These are phyloP conservation scores for Boletus vinaceobasis DNA, from an alignment of 768 basidiomycete genomes.

Conservation along the genomic window DNA sequence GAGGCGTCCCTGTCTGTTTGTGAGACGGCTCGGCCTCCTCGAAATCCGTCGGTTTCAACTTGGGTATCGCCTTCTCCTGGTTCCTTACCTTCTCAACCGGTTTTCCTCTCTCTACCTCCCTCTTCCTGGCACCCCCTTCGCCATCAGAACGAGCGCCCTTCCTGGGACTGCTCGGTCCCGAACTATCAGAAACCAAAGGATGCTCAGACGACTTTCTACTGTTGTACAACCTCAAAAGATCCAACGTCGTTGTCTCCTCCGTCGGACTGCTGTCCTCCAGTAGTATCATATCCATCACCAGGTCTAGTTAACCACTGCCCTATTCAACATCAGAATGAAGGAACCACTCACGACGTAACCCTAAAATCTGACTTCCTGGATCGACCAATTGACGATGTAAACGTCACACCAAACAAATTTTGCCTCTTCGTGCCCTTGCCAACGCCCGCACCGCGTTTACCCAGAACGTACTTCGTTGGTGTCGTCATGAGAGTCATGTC, in stretches of 20 bases:
- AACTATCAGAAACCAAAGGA: slow-evolving; percentile 41
- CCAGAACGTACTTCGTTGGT: slow-evolving; percentile 36
- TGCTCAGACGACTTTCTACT: slow-evolving; percentile 43
- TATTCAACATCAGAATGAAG: not conserved
- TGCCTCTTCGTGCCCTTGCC: slow-evolving; percentile 52
- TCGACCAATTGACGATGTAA: slow-evolving; percentile 58
- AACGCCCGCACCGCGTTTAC: slow-evolving; percentile 51
- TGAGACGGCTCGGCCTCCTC: slow-evolving; percentile 43
- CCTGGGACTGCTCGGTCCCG: slow-evolving; percentile 20
- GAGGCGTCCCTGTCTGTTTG: slow-evolving; percentile 48
- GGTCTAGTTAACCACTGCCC: not conserved
- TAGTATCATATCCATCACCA: slow-evolving; percentile 19
- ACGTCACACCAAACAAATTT: slow-evolving; percentile 79
- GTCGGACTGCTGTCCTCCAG: slow-evolving; percentile 33
- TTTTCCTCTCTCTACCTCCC: slow-evolving; percentile 22
- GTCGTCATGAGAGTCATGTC: slow-evolving; percentile 24
- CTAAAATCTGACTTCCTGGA: slow-evolving; percentile 77
- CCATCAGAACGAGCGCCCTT: slow-evolving; percentile 21
- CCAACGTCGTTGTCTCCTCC: slow-evolving; percentile 45
- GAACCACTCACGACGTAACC: slow-evolving; percentile 52
- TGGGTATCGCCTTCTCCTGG: slow-evolving; percentile 18
- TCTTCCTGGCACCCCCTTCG: slow-evolving; percentile 18
- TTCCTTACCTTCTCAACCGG: slow-evolving; percentile 20
- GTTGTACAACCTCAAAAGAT: slow-evolving; percentile 45
- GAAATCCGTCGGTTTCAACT: slow-evolving; percentile 20